Base-by-base conservation (phyloP, 225 moss, liverwort and hornwort genomes). In the Antitrichia curtipendula region DNA sequence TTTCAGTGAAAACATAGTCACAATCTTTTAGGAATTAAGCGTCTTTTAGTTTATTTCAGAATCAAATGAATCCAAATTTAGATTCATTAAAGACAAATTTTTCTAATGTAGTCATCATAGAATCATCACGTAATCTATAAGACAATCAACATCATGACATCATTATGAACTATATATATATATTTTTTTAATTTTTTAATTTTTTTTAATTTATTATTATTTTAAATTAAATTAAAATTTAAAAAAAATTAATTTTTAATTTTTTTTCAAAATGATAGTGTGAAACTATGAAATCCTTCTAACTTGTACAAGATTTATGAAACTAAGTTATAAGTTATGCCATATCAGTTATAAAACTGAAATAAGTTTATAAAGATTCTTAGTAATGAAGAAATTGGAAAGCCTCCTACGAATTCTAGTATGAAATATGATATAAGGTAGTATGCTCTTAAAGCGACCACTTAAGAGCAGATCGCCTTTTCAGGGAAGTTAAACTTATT, bases 61-160 rank as follows among this genome's bases (percentile, higher is more conserved):
- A 24, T 1, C 40, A 69, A 40, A 14, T 13, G 8, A 40, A 25
- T 40, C 14, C 14, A 69, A 69, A 40, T 40, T 38, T 24, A 24
- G 1, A 40, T 40, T 25, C 14, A 40, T 12, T 3, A 1, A 40
- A 24, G 69, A 69, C 5, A 40, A 24, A 24, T 69, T 69, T 8
- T 2, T 1, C 8, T 69, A 24, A 14, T 40, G 14, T 70, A 27
- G 9, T 70, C 0, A 0, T 41, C 5, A 43, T 27, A 3, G 16
- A 70, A 71, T 27, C 27, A 16, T 71, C 2, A 16, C 3, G 27
- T 25, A 43, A 9, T 27, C 1, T 1, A 70, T 69, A 13, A 70
- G 43, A 69, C 0, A 71, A 28, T 43, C 5, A 16, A 24, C 28
- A 28, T 27, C 17, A 17, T 72, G 28, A 17, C 5, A 45, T 17